Percentiles rank a stretch among this genome's conserved stretches.
phyloP scores from a whole-genome alignment of 2,329 filamentous ascomycete species.

The Cladosporium cucumerinum region DNA sequence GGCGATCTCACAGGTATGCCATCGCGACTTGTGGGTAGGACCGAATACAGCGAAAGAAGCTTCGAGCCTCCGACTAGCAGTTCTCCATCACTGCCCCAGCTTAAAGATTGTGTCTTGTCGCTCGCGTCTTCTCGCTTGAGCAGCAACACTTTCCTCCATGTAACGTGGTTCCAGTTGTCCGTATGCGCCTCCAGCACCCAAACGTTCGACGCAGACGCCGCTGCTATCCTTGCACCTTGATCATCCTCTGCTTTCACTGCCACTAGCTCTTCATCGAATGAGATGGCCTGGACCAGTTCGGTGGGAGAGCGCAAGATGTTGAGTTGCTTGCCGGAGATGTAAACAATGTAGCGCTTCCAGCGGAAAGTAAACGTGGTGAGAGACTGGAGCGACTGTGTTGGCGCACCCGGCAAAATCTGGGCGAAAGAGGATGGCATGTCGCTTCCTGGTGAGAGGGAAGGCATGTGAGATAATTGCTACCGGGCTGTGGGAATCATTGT shows the following conservation, averaged over 20 bases:
- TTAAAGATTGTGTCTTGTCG: slow-evolving; percentile 59
- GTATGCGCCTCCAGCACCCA: slow-evolving; percentile 76
- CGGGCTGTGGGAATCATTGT: not conserved
- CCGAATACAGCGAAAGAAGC: slow-evolving; percentile 69
- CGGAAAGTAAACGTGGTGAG: slow-evolving; percentile 72
- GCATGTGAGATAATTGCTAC: slow-evolving; percentile 24
- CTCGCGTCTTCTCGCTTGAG: slow-evolving; percentile 48
- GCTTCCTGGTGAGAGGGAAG: slow-evolving; percentile 29
- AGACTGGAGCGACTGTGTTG: slow-evolving; percentile 73
- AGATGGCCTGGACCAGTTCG: slow-evolving; percentile 77
- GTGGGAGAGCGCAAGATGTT: slow-evolving; percentile 74
- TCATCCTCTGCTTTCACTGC: slow-evolving; percentile 77
- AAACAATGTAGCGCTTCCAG: slow-evolving; percentile 69
- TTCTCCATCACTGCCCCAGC: slow-evolving; percentile 85
- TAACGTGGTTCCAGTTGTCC: slow-evolving; percentile 71
- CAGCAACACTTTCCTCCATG: slow-evolving; percentile 62
- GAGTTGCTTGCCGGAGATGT: slow-evolving; percentile 85
- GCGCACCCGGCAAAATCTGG: slow-evolving; percentile 70
- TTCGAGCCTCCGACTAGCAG: slow-evolving; percentile 68
- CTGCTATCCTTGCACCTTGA: slow-evolving; percentile 75
- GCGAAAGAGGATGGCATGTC: slow-evolving; percentile 23
- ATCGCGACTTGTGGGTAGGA: slow-evolving; percentile 34
- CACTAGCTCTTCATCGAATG: slow-evolving; percentile 57
- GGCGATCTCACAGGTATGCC: slow-evolving; percentile 24
- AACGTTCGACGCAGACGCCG: slow-evolving; percentile 63